phyloP scores from a whole-genome alignment of 108 stramenopile genomes.

The Cyclostephanos invisitatus region DNA sequence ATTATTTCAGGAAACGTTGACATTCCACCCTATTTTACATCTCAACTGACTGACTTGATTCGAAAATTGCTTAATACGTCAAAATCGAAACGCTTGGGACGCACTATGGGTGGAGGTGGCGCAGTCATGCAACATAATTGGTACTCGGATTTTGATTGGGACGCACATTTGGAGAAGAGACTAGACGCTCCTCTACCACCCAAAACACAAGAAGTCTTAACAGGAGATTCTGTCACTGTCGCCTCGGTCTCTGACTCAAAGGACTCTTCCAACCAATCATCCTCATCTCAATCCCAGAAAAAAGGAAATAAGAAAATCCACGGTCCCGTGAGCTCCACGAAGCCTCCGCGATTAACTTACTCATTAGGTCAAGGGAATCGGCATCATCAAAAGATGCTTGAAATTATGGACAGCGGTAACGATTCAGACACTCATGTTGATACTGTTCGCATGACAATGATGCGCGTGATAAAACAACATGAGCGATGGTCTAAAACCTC shows the following conservation, averaged over 20 bases:
- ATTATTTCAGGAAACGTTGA: slow-evolving; percentile 51
- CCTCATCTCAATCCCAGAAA: slow-evolving; percentile 3
- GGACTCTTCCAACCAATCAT: slow-evolving; percentile 16
- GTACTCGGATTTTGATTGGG: slow-evolving; percentile 81
- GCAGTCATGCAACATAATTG: slow-evolving; percentile 86
- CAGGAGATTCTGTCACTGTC: slow-evolving; percentile 32
- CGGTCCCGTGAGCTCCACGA: slow-evolving; percentile 4
- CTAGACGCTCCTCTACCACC: slow-evolving; percentile 63
- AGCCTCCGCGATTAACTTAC: slow-evolving; percentile 36
- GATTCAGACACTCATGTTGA: slow-evolving; percentile 30
- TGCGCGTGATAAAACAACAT: slow-evolving; percentile 48
- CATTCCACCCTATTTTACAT: slow-evolving; percentile 46
- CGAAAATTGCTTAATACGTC: slow-evolving; percentile 69
- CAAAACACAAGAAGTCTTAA: slow-evolving; percentile 39
- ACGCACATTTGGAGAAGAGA: slow-evolving; percentile 63
- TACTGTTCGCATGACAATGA: slow-evolving; percentile 50
- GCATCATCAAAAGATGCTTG: slow-evolving; percentile 51
- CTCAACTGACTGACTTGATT: slow-evolving; percentile 60
- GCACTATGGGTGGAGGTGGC: slow-evolving; percentile 77
- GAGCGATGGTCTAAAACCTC: slow-evolving; percentile 47
- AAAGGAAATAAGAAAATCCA: not conserved
- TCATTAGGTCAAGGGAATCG: slow-evolving; percentile 52
- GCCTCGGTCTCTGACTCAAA: slow-evolving; percentile 27
- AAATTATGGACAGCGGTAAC: slow-evolving; percentile 44
- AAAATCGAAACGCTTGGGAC: slow-evolving; percentile 76